Conservation (phyloP, 2,329 filamentous ascomycete genomes). For the Cryphonectria parasitica region DNA sequence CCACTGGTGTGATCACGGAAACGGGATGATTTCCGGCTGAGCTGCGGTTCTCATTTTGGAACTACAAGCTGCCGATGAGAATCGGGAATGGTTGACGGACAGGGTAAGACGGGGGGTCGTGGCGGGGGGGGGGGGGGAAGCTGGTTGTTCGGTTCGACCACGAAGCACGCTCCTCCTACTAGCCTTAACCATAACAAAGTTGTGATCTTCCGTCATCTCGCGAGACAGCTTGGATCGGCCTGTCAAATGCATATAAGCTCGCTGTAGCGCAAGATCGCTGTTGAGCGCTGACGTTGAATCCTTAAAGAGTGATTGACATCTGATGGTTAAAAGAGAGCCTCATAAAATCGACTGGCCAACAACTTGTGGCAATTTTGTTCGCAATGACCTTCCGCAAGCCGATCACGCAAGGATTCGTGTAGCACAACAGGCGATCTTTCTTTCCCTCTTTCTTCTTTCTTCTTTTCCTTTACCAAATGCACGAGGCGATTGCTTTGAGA, state of each 20-base stretch:
- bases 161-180: not conserved
- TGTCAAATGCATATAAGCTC: not conserved
- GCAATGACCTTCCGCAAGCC: not conserved
- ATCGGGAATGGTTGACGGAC: constrained; percentile 15
- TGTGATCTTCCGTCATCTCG: not conserved
- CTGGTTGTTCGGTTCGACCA: not conserved
- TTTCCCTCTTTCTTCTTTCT: not conserved
- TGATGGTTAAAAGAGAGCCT: not conserved
- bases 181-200: constrained; percentile 1
- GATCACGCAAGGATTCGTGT: not conserved
- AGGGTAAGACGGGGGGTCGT: constrained; percentile 10
- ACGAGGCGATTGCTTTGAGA: not conserved
- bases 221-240: not conserved
- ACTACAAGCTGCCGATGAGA: constrained; percentile 20
- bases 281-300: not conserved
- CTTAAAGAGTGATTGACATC: not conserved
- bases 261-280: not conserved
- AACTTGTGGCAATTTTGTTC: not conserved
- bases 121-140: too few species aligned
- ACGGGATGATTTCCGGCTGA: constrained; percentile 15
- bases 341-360: not conserved
- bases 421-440: not conserved
- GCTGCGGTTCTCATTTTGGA: constrained; percentile 6
- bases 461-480: not conserved
- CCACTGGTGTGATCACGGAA: constrained; percentile 16